Evolutionary conservation across 2,329 filamentous ascomycete species (phyloP).

Genomic region (Talaromyces amestolkiae): DNA sequence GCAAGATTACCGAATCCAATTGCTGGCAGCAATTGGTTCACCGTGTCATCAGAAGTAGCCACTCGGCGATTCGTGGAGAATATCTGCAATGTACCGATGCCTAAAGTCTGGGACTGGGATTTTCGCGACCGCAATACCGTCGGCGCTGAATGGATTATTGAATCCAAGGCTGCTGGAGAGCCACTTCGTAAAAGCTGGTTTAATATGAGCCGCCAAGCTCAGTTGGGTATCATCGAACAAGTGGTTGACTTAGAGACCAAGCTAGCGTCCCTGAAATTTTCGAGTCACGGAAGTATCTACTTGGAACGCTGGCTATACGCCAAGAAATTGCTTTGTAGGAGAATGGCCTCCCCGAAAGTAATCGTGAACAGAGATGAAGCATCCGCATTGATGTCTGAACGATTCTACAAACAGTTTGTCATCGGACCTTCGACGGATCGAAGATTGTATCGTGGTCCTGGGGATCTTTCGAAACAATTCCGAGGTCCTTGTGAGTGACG

Average conservation of each 20-base stretch:
- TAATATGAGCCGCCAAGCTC: slow-evolving; percentile 17
- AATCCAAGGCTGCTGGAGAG: slow-evolving; percentile 35
- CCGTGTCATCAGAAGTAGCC: slow-evolving; percentile 27
- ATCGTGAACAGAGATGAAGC: not conserved
- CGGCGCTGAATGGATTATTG: slow-evolving; percentile 43
- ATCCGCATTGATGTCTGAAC: not conserved
- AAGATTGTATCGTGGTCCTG: slow-evolving; percentile 2
- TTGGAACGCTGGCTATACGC: slow-evolving; percentile 14
- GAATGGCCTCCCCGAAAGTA: not conserved
- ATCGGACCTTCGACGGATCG: slow-evolving; percentile 17
- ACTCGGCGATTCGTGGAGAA: slow-evolving; percentile 25
- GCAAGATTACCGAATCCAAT: slow-evolving; percentile 23
- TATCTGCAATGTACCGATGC: slow-evolving; percentile 32
- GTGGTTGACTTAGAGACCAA: slow-evolving; percentile 26
- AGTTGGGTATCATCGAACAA: slow-evolving; percentile 21
- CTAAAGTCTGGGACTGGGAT: slow-evolving; percentile 36
- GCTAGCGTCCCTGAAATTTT: slow-evolving; percentile 23
- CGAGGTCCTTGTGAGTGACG: slow-evolving; percentile 17
- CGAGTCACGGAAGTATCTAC: slow-evolving; percentile 26
- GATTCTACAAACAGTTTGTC: not conserved
- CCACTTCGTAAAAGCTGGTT: slow-evolving; percentile 34
- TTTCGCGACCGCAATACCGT: slow-evolving; percentile 35
- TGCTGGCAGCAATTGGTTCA: slow-evolving; percentile 24
- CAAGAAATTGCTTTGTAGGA: not conserved
- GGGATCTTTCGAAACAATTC: slow-evolving; percentile 8